Evolutionary conservation across 352 stramenopile genomes (phyloP), one percentile per base, ranked within the genome.

Genomic region (Pythium scleroteichum): DNA sequence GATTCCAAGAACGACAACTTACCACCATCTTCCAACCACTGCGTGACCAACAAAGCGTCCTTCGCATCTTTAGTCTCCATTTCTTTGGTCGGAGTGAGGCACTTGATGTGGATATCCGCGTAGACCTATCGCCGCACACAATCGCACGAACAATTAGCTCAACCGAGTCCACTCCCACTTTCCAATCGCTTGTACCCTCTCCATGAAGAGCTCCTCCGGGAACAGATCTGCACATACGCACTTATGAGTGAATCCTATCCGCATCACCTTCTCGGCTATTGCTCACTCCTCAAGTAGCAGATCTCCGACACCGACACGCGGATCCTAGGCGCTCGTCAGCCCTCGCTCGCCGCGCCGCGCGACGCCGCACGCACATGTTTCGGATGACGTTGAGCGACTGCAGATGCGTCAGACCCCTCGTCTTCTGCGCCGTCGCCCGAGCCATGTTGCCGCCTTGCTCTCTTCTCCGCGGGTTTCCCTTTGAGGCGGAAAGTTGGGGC

Each of bases 331-430:
- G 5, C 38, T 44, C 38, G 38, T 44, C 38, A 44, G 38, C 29
- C 16, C 38, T 45, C 2, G 13, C 38, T 17, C 17, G 6, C 17
- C 38, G 38, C 14, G 7, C 1, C 27, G 9, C 29, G 44, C 24
- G 14, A 22, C 14, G 23, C 20, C 32, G 16, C 10, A 17, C 58
- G 12, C 53, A 76, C 69, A 80, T 73, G 66, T 80, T 78, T 24
- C 72, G 71, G 24, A 80, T 71, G 29, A 80, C 69, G 48, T 77
- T 78, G 22, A 76, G 54, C 20, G 72, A 80, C 64, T 80, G 69
- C 23, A 72, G 20, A 23, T 68, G 59, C 40, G 71, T 76, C 38
- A 79, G 26, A 0, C 46, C 46, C 32, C 58, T 76, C 16, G 50
- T 22, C 52, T 53, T 51, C 33, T 76, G 64, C 29, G 59, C 42